Evolutionary conservation across 2,329 filamentous ascomycete species (phyloP), one percentile per base, ranked within the genome.

Genomic region (Penicillium hesseltinei): DNA sequence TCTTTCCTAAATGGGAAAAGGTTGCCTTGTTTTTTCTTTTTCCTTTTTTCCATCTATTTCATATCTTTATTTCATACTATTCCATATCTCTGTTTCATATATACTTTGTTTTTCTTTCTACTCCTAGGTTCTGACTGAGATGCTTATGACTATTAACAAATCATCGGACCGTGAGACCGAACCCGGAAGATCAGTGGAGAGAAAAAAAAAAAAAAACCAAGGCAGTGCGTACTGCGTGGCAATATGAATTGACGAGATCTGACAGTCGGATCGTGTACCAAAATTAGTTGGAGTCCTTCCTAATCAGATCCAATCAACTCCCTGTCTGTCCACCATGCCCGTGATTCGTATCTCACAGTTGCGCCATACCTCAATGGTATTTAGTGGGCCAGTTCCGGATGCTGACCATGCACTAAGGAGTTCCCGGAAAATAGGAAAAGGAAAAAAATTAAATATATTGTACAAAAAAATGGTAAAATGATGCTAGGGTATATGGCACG

Each of bases 191-290:
- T 54, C 38, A 50, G 35, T 49, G 45, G 52, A 36, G 42, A 9
- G 11, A 10, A 40, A 45, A 43, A 33, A 45, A 47, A 44, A 25
- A 25, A 39, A 39, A 39, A 19, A 38, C 7, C 35, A 17, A 39
- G 42, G 11, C 39, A 46, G 25, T 36, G 42, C 15, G 51, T 48
- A n/a, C 9, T 31, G 31, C 59, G 61, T 63, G 61, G 61, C 57
- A 62, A 63, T 63, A 63, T n/a, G 8, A 29, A 38, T 38, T 25
- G 15, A 9, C 31, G 17, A 52, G 62, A 66, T 66, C 63, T 66
- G 63, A 65, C 63, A 63, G 38, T 53, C 47, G 58, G 40, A 62
- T 63, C 59, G 57, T 65, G 59, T 38, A 8, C 49, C 49, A 44
- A 44, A 52, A 19, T 23, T 21, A 25, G 39, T 42, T 4, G 25